These are phyloP conservation scores for Pichia inconspicua DNA, from an alignment of 1,139 yeast species.

Conservation along the genomic window DNA sequence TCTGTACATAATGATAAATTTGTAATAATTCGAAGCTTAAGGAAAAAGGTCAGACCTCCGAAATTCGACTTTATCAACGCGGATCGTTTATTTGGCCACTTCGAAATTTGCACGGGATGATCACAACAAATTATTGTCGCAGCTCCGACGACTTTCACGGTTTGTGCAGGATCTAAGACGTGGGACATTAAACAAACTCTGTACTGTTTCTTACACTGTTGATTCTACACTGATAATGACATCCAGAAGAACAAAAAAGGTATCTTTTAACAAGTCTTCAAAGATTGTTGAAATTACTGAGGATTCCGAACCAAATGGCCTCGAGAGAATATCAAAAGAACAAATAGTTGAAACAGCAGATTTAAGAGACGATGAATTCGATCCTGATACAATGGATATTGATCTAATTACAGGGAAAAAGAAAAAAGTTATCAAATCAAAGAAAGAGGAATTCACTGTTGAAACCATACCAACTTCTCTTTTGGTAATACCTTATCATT, in stretches of 20 bases:
- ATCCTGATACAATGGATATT: constrained; percentile 13
- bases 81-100: no score
- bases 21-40: not conserved
- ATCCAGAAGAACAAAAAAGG: constrained; percentile 11
- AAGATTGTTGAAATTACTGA: constrained; percentile 12
- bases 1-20: not conserved
- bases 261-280: constrained; percentile 12
- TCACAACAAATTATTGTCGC: no score
- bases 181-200: no score
- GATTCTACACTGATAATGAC: constrained; percentile 2
- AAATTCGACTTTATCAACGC: no score
- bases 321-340: constrained; percentile 7
- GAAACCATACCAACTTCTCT: constrained; percentile 21
- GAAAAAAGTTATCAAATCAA: not conserved
- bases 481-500: constrained; percentile 42
- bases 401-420: constrained; percentile 15
- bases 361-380: constrained; percentile 16
- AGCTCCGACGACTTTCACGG: no score
- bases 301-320: constrained; percentile 4
- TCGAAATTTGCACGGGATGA: no score
- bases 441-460: not conserved
- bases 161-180: no score
- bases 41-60: no score
- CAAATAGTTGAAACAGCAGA: not conserved
- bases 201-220: no score